These are phyloP conservation scores for Huntiella abstrusa DNA, from an alignment of 2,329 filamentous ascomycete genomes.

Conservation along the genomic window DNA sequence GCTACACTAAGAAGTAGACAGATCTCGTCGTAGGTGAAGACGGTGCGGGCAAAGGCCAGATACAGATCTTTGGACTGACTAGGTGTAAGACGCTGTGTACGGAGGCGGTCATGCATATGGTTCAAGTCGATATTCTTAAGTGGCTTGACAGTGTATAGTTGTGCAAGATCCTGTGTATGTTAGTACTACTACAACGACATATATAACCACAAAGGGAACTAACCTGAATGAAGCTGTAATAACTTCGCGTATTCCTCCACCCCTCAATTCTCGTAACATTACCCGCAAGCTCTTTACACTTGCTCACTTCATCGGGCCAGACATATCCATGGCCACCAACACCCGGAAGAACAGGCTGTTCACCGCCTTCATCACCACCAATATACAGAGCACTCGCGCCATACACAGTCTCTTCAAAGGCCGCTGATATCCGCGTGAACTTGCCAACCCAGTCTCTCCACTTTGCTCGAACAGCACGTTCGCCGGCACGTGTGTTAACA, in stretches of 20 bases:
- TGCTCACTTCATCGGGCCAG: conserved; percentile 68
- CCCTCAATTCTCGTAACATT: conserved; percentile 89
- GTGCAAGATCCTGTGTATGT: conserved; percentile 38
- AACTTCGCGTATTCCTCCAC: conserved; percentile 88
- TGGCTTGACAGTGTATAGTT: conserved; percentile 44
- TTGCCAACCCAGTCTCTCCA: conserved; percentile 91
- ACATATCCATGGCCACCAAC: conserved; percentile 79
- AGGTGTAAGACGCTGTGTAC: conserved; percentile 59
- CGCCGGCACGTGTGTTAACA: conserved; percentile 70
- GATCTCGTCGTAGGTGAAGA: conserved; percentile 68
- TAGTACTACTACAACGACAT: background rate
- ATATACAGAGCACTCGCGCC: conserved; percentile 81
- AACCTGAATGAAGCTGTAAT: conserved; percentile 85
- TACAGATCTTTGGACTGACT: conserved; percentile 71
- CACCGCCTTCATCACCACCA: conserved; percentile 51
- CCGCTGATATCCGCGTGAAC: conserved; percentile 79
- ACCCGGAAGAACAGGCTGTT: conserved; percentile 36
- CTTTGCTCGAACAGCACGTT: conserved; percentile 76
- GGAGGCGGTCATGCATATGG: conserved; percentile 81
- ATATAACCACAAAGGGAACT: conserved; percentile 14
- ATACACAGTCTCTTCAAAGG: conserved; percentile 91
- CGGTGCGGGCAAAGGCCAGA: conserved; percentile 54
- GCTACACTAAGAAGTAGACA: conserved; percentile 67
- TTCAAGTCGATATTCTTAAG: conserved; percentile 71
- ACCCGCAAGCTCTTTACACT: conserved; percentile 70